Conservation (phyloP, 345 rosid species). For the Eucalyptus curtisii region DNA sequence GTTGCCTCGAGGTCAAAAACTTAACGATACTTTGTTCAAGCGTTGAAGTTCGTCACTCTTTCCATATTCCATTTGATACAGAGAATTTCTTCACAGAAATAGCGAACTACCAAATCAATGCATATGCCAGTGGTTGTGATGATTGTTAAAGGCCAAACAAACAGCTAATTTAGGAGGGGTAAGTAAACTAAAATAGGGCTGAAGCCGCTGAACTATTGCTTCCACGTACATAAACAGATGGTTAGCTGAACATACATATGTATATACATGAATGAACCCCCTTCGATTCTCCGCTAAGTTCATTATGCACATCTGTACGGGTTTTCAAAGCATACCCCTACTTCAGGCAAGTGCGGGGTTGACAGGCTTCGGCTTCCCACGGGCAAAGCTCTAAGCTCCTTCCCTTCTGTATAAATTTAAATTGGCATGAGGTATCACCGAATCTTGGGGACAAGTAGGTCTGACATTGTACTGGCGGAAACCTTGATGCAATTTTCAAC, state of each 20-base stretch:
- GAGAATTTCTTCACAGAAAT: neutral
- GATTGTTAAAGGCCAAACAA: neutral
- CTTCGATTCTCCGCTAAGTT: neutral
- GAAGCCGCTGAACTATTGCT: neutral
- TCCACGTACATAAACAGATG: neutral
- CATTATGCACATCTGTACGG: neutral
- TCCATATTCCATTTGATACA: neutral
- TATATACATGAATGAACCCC: neutral
- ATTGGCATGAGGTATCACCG: constrained; percentile 11
- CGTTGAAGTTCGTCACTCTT: neutral
- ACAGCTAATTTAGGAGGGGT: neutral
- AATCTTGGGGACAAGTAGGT: constrained; percentile 52
- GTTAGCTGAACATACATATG: neutral
- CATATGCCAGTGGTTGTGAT: neutral
- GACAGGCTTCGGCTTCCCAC: neutral
- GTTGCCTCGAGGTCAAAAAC: neutral
- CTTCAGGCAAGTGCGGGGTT: neutral
- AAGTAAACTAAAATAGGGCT: neutral
- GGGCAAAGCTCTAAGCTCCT: neutral
- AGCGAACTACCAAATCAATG: neutral
- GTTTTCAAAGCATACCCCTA: neutral
- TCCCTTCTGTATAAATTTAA: neutral
- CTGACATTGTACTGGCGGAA: constrained; percentile 34
- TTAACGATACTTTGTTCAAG: neutral
- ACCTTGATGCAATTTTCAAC: neutral